phyloP scores from a whole-genome alignment of 306 rosid genomes.

The Vicia sativa region DNA sequence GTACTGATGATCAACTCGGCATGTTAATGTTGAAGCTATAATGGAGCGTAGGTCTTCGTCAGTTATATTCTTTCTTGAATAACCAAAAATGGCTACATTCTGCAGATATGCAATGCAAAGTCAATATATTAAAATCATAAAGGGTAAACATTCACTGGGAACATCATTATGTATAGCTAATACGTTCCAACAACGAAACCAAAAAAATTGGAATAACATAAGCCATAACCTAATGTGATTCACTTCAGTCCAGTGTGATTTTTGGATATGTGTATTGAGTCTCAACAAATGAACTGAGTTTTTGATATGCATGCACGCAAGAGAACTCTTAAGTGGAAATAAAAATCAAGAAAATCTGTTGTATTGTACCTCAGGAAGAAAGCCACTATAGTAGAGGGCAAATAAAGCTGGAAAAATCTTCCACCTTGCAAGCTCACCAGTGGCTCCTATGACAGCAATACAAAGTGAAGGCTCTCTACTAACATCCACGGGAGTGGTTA shows the following conservation, averaged over 20 bases:
- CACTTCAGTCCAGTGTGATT: constrained; percentile 5
- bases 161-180: not conserved
- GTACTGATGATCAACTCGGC: constrained; percentile 95
- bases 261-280: not conserved
- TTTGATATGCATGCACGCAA: not conserved
- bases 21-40: constrained; percentile 84
- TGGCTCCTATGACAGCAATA: constrained; percentile 90
- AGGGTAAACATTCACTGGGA: constrained; percentile 27
- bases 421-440: constrained; percentile 87
- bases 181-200: constrained; percentile 1
- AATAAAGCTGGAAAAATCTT: constrained; percentile 91
- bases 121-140: constrained; percentile 19
- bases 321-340: not conserved
- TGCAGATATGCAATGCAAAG: constrained; percentile 54
- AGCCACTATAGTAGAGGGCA: constrained; percentile 88
- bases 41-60: constrained; percentile 79
- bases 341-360: constrained; percentile 13
- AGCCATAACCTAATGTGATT: not conserved
- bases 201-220: not conserved
- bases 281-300: constrained; percentile 18
- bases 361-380: constrained; percentile 86
- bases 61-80: constrained; percentile 78
- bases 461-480: constrained; percentile 62
- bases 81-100: constrained; percentile 86
- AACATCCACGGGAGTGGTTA: constrained; percentile 37